Conservation (phyloP, 108 stramenopile genomes). For the Cyclostephanos invisitatus region DNA sequence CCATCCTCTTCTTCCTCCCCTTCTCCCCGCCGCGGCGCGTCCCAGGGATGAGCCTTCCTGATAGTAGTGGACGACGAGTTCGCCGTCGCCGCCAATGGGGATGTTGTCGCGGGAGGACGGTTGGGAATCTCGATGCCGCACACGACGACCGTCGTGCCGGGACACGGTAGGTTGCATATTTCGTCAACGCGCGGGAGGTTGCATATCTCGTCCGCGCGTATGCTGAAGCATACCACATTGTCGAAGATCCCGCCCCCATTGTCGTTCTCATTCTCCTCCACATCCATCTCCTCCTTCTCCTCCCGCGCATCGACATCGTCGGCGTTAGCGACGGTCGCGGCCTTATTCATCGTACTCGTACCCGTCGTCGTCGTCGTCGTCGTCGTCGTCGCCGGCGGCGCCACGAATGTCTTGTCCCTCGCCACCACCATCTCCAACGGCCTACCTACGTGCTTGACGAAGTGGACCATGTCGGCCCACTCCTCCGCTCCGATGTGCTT, state of each 20-base stretch:
- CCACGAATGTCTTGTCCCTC: slow-evolving; percentile 27
- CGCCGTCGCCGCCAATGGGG: too few species aligned
- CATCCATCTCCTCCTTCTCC: slow-evolving; percentile 6
- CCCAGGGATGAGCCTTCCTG: neutral
- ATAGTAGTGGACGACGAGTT: neutral
- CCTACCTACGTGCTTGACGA: slow-evolving; percentile 39
- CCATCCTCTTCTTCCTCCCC: neutral
- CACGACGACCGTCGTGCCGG: neutral
- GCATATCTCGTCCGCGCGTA: slow-evolving; percentile 11
- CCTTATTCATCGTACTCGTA: too few species aligned
- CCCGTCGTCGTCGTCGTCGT: neutral
- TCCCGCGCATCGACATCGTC: neutral
- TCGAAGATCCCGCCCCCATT: neutral
- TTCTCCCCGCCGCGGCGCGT: neutral
- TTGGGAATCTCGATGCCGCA: neutral
- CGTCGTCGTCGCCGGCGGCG: slow-evolving; percentile 18
- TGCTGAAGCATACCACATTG: slow-evolving; percentile 8
- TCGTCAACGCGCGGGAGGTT: neutral
- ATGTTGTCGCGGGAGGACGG: neutral
- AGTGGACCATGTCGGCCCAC: slow-evolving; percentile 55
- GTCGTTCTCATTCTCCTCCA: slow-evolving; percentile 10
- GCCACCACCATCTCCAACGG: slow-evolving; percentile 52
- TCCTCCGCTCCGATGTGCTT: slow-evolving; percentile 37
- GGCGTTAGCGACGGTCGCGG: neutral
- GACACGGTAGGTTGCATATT: neutral